A percentile compares a stretch with the other conserved stretches of the same genome.
Conservation (phyloP, 768 basidiomycete genomes). For the Hortiboletus flavorubellus region DNA sequence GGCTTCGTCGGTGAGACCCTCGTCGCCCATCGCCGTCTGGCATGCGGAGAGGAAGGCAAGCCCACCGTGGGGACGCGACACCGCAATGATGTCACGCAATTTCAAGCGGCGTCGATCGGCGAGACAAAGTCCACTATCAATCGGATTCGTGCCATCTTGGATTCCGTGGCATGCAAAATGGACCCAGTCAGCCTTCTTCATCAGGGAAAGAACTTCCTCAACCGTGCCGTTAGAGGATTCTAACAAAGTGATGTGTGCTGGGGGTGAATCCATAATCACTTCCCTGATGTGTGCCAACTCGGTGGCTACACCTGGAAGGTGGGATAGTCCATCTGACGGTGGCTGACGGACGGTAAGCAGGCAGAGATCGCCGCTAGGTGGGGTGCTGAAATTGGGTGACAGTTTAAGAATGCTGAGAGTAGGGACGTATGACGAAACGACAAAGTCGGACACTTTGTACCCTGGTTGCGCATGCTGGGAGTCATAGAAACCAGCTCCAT, state of each 20-base stretch:
- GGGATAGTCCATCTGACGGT: constrained; percentile 1
- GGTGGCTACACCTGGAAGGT: constrained; percentile 10
- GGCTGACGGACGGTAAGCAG: constrained; percentile 7
- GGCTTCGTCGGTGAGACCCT: too few species aligned
- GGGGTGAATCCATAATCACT: not conserved
- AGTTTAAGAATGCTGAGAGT: constrained; percentile 10
- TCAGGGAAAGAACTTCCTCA: constrained; percentile 9
- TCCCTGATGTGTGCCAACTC: constrained; percentile 24
- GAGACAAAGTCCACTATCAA: too few species aligned
- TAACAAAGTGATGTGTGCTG: not conserved
- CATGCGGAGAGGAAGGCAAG: too few species aligned
- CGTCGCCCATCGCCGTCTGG: too few species aligned
- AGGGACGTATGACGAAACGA: not conserved
- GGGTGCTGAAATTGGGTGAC: not conserved
- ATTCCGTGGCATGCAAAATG: too few species aligned
- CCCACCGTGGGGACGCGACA: not conserved
- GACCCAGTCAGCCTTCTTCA: too few species aligned
- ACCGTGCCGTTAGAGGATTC: not conserved
- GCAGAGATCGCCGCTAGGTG: not conserved
- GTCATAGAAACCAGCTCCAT: not conserved
- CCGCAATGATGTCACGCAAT: not conserved
- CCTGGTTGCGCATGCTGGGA: not conserved
- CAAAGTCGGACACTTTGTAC: not conserved
- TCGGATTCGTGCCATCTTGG: too few species aligned
- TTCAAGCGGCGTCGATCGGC: not conserved